Base-by-base conservation (phyloP, 2,329 filamentous ascomycete genomes). In the Phialophora tarda region DNA sequence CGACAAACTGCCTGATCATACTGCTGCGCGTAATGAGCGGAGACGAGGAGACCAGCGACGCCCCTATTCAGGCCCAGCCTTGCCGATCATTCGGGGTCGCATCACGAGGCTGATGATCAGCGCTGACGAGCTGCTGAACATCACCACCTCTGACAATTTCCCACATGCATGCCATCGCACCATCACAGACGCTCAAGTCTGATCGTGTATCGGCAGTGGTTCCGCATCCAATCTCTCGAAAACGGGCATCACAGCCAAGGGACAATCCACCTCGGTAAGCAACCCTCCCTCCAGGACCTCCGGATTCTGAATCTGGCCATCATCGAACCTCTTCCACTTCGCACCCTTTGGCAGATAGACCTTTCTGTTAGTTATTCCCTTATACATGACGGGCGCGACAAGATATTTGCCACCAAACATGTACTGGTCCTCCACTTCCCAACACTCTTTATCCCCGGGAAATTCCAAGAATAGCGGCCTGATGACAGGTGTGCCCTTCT, bases 401-500 rank as follows among this genome's bases (percentile, higher is more conserved):
- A 90, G 77, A 72, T 89, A 89, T 72, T 82, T 84, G 17, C 77
- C 73, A 0, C 88, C 88, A 71, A 84, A 90, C 82, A 90, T 85
- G 73, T 89, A 90, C 77, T 89, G 83, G 34, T 82, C 82, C 59
- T 86, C 84, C 2, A 88, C 73, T 4, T 82, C 79, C 88, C 88
- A 90, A 14, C 80, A 79, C 64, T 72, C 75, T 12, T 75, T 56
- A 65, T 90, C 87, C 0, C 77, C 65, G 0, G 87, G 87, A 65
- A 89, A 90, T 65, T 88, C 86, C 68, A 87, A 88, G 73, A 90
- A 90, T 11, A 87, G 73, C 0, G 87, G 80, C 12, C 88, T 77
- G 73, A 91, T 90, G 10, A 90, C 78, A 0, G 88, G 88, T 0
- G 81, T 81, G 0, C 88, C 88, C 59, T 82, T 83, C 67, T 85